phyloP scores from a whole-genome alignment of 352 stramenopile genomes.

The Elongisporangium prolatum region DNA sequence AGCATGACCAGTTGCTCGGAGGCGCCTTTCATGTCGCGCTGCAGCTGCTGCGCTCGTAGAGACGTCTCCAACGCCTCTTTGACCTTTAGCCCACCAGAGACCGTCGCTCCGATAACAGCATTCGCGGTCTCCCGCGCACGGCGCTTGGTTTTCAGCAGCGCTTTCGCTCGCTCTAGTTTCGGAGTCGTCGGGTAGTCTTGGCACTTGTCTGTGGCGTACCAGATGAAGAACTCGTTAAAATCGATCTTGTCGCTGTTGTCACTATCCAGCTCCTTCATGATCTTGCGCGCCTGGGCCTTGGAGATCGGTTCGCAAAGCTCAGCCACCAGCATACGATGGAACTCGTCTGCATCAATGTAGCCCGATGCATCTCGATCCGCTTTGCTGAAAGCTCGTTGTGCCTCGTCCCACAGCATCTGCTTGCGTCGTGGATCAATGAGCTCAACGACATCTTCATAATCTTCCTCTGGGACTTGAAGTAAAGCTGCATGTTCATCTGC shows the following conservation, averaged over 20 bases:
- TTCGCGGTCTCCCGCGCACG: slow-evolving; percentile 17
- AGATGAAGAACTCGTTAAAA: slow-evolving; percentile 46
- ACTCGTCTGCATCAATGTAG: slow-evolving; percentile 30
- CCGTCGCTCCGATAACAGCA: slow-evolving; percentile 13
- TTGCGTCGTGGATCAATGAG: slow-evolving; percentile 33
- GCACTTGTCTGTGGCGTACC: slow-evolving; percentile 44
- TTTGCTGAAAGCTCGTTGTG: slow-evolving; percentile 22
- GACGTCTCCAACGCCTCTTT: slow-evolving; percentile 17
- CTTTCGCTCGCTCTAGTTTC: slow-evolving; percentile 27
- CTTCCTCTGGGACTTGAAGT: slow-evolving; percentile 1
- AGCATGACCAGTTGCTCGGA: slow-evolving; percentile 28
- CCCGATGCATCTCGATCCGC: slow-evolving; percentile 32
- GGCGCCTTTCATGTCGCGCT: slow-evolving; percentile 23
- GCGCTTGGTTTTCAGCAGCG: slow-evolving; percentile 25
- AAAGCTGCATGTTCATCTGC: neutral
- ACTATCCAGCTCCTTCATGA: slow-evolving; percentile 30
- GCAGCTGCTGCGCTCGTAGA: slow-evolving; percentile 21
- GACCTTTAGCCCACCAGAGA: slow-evolving; percentile 10
- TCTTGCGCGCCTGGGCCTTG: slow-evolving; percentile 15
- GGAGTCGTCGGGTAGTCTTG: slow-evolving; percentile 30
- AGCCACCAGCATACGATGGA: slow-evolving; percentile 21
- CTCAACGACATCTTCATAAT: slow-evolving; percentile 31
- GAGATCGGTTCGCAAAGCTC: slow-evolving; percentile 44
- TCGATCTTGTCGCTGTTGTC: slow-evolving; percentile 40
- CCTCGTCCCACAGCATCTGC: slow-evolving; percentile 24